These are phyloP conservation scores for Pichia ethanolica DNA, from an alignment of 805 yeast species.

Conservation along the genomic window DNA sequence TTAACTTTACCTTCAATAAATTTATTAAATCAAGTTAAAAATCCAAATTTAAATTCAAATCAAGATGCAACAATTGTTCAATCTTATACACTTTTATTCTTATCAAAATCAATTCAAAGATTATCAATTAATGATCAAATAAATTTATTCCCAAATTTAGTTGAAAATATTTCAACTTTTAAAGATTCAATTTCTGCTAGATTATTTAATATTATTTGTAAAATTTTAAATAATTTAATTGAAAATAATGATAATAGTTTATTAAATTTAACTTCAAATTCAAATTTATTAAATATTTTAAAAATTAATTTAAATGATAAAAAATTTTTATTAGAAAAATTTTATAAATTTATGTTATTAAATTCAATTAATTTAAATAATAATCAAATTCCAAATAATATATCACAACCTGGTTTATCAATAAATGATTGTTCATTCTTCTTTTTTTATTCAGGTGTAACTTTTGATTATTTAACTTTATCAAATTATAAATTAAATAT, in stretches of 20 bases:
- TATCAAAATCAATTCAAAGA: conserved; percentile 62
- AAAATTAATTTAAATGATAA: conserved; percentile 32
- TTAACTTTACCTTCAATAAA: conserved; percentile 59
- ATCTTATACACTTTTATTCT: conserved; percentile 55
- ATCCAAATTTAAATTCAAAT: conserved; percentile 38
- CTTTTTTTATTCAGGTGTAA: conserved; percentile 61
- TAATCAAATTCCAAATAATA: conserved; percentile 36
- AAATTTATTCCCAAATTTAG: conserved; percentile 39
- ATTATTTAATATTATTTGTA: conserved; percentile 52
- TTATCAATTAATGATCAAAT: conserved; percentile 31
- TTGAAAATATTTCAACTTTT: conserved; percentile 39
- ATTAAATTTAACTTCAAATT: conserved; percentile 28
- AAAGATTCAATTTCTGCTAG: conserved; percentile 37
- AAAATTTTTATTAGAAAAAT: conserved; percentile 36
- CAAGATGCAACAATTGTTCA: conserved; percentile 45
- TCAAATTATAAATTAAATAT: conserved; percentile 34
- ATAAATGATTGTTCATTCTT: conserved; percentile 51
- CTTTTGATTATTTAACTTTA: conserved; percentile 44
- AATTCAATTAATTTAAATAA: conserved; percentile 35
- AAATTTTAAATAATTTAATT: conserved; percentile 30
- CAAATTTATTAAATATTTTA: conserved; percentile 31
- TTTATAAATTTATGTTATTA: conserved; percentile 52
- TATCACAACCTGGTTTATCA: conserved; percentile 59
- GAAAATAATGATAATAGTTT: neutral
- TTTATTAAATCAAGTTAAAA: conserved; percentile 55